phyloP scores from a whole-genome alignment of 2,329 filamentous ascomycete species.

The Penicillium nordicum region DNA sequence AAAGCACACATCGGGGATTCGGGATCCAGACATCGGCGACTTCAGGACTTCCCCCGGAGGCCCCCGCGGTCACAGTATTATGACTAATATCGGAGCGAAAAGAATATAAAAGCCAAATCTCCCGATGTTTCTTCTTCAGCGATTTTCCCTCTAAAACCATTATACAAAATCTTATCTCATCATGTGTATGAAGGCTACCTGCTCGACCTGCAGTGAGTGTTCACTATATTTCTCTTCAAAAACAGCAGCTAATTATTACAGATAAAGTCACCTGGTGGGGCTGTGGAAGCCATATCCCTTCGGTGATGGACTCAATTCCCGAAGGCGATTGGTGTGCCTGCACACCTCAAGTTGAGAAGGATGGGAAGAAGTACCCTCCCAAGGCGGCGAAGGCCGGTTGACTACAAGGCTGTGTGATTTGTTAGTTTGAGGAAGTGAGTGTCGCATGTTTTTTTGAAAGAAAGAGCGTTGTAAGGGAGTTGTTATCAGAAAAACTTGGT shows the following conservation, averaged over 20 bases:
- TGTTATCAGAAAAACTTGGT: background rate
- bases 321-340: constrained; percentile 63
- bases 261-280: constrained; percentile 64
- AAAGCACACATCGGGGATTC: constrained; percentile 20
- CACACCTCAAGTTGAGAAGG: constrained; percentile 58
- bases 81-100: constrained; percentile 21
- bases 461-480: background rate
- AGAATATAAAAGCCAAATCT: constrained; percentile 18
- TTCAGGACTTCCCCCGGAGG: background rate
- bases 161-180: constrained; percentile 3
- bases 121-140: background rate
- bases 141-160: background rate
- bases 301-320: constrained; percentile 60
- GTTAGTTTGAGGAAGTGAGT: background rate
- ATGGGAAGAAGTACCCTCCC: constrained; percentile 63
- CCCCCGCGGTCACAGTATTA: constrained; percentile 5
- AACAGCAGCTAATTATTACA: constrained; percentile 27
- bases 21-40: constrained; percentile 24
- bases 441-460: background rate
- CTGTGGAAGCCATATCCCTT: constrained; percentile 60
- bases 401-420: constrained; percentile 31
- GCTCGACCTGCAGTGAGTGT: constrained; percentile 60
- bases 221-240: background rate
- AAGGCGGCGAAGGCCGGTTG: constrained; percentile 51
- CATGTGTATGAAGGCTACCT: constrained; percentile 66